Percentiles rank a stretch among this genome's conserved stretches.
Conservation (phyloP, 208 protist genomes). For the Naegleria fowleri region DNA sequence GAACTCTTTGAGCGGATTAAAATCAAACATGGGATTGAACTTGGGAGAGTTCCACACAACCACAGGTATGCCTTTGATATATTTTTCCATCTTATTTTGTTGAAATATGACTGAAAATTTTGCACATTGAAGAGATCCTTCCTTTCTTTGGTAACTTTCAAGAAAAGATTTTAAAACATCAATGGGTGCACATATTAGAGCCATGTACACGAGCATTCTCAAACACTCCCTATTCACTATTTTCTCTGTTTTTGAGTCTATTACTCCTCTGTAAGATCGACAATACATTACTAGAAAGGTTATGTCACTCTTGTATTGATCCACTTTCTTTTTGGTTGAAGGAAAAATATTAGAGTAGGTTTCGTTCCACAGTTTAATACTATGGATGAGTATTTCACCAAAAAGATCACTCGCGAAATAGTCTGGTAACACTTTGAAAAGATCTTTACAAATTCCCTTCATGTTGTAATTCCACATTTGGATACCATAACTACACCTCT, state of each 20-base stretch:
- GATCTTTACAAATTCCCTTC: background rate
- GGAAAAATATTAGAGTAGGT: background rate
- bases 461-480: slow-evolving; percentile 21
- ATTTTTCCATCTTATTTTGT: background rate
- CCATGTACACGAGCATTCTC: background rate
- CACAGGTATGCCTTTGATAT: background rate
- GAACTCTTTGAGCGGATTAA: background rate
- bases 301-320: background rate
- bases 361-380: background rate
- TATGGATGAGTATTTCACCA: background rate
- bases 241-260: background rate
- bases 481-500: slow-evolving; percentile 1
- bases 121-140: background rate
- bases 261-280: background rate
- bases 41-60: background rate
- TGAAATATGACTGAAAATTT: background rate
- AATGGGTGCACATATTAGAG: background rate
- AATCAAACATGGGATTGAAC: background rate
- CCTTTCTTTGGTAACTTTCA: background rate
- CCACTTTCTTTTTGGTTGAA: background rate
- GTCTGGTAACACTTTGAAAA: background rate
- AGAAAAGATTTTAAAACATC: background rate
- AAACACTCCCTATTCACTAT: background rate
- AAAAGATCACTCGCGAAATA: background rate
- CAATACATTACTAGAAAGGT: background rate